These are phyloP conservation scores for Salix dunnii DNA, from an alignment of 345 rosid genomes.

Conservation along the genomic window DNA sequence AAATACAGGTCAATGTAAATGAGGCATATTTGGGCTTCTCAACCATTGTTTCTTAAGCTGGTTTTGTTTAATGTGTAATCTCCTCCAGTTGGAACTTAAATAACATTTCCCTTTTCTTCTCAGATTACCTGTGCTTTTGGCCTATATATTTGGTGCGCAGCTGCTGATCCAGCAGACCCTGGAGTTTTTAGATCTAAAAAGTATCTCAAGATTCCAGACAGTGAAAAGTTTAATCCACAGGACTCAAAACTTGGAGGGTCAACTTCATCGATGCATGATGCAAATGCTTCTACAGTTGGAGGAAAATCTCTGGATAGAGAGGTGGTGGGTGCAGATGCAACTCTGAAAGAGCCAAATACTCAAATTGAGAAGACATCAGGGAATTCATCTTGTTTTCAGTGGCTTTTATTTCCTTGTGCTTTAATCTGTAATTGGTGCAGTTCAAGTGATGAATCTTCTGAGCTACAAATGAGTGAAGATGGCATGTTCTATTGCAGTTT, in stretches of 20 bases:
- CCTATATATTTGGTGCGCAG: conserved; percentile 29
- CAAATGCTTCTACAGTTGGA: conserved; percentile 41
- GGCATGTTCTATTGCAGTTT: conserved; percentile 97
- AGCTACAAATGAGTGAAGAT: conserved; percentile 76
- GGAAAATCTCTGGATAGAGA: conserved; percentile 50
- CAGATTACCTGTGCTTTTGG: conserved; percentile 27
- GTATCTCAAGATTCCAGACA: conserved; percentile 59
- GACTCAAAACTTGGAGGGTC: conserved; percentile 62
- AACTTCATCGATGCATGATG: conserved; percentile 46
- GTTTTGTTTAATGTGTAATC: background rate
- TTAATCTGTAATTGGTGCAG: conserved; percentile 51
- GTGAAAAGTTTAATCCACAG: conserved; percentile 38
- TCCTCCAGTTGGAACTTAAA: background rate
- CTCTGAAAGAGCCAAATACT: conserved; percentile 29
- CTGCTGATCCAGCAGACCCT: conserved; percentile 27
- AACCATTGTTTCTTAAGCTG: background rate
- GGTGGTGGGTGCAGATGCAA: conserved; percentile 26
- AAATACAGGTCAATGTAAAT: background rate
- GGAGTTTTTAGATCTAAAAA: conserved; percentile 36
- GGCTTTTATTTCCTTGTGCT: conserved; percentile 65
- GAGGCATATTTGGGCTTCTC: background rate
- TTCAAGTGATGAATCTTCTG: conserved; percentile 57
- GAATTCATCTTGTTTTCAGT: conserved; percentile 39
- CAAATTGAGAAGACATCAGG: conserved; percentile 37
- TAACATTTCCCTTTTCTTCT: background rate